Conservation (phyloP, 179 eudicot genomes). For the Heliamphora pulchella region DNA sequence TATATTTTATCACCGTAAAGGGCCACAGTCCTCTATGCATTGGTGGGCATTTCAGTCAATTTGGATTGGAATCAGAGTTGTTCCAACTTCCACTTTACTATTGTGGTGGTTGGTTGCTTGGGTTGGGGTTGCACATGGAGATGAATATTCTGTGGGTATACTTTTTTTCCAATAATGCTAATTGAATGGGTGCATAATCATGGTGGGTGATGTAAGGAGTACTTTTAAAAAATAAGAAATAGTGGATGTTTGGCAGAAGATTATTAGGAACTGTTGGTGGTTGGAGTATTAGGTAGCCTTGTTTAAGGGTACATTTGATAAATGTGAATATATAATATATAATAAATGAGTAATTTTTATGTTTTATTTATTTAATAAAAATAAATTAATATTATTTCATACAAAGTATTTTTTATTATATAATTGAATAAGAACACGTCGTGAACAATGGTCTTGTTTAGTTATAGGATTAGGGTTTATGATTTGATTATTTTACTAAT, state of each 20-base stretch:
- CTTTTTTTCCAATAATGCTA: neutral
- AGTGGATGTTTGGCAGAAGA: neutral
- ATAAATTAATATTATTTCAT: no score
- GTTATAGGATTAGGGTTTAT: no score
- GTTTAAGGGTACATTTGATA: neutral
- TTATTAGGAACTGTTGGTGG: neutral
- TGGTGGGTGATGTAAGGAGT: neutral
- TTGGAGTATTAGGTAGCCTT: no score
- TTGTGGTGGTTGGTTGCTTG: constrained; percentile 6
- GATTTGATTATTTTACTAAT: no score
- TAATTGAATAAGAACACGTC: no score
- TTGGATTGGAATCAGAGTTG: neutral
- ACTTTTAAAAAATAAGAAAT: neutral
- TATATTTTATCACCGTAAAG: no score
- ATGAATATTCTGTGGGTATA: neutral
- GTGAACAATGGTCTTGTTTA: no score
- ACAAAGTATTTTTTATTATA: no score
- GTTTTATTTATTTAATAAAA: no score
- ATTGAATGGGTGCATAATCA: neutral
- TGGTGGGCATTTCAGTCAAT: neutral
- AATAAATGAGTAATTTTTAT: no score
- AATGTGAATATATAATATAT: neutral
- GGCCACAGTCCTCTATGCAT: neutral
- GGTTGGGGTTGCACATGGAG: constrained; percentile 12
- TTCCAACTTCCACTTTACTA: neutral